Evolutionary conservation across 352 stramenopile species (phyloP).

Genomic region (Phytophthora hibernalis): DNA sequence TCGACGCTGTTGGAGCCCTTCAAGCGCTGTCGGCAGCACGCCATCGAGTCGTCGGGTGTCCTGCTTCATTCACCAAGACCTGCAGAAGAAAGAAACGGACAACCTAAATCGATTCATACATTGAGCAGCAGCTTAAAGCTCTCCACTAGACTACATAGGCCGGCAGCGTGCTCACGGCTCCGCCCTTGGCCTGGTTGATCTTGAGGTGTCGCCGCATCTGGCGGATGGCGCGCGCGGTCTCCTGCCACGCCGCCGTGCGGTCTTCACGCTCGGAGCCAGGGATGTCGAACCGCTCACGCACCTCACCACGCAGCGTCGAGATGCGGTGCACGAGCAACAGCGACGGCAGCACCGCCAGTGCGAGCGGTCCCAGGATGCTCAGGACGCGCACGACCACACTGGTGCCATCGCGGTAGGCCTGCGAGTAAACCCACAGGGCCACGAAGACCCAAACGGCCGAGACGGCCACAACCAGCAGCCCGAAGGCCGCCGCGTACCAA

Average conservation of each 20-base stretch:
- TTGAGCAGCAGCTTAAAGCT: constrained; percentile 9
- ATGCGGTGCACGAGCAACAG: constrained; percentile 39
- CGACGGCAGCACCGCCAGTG: constrained; percentile 21
- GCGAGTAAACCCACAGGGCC: constrained; percentile 31
- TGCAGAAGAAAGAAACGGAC: constrained; percentile 15
- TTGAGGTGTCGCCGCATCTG: constrained; percentile 49
- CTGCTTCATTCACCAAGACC: constrained; percentile 3
- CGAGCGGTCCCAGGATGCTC: constrained; percentile 16
- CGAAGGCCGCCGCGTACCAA: constrained; percentile 29
- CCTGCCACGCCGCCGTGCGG: constrained; percentile 43
- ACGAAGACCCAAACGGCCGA: constrained; percentile 28
- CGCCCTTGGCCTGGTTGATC: constrained; percentile 32
- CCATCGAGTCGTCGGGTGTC: constrained; percentile 17
- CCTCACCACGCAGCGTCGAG: constrained; percentile 21
- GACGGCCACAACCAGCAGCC: constrained; percentile 12
- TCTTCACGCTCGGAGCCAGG: constrained; percentile 41
- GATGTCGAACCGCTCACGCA: constrained; percentile 45
- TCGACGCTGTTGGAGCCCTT: constrained; percentile 33
- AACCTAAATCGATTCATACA: constrained; percentile 11
- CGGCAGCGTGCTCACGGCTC: constrained; percentile 34
- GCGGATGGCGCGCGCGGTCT: constrained; percentile 38
- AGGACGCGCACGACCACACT: constrained; percentile 22
- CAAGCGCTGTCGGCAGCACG: constrained; percentile 27
- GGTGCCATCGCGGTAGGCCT: constrained; percentile 22
- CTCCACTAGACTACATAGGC: constrained; percentile 37